phyloP scores from a whole-genome alignment of 176 grass and related monocot genomes.

The Guadua angustifolia region DNA sequence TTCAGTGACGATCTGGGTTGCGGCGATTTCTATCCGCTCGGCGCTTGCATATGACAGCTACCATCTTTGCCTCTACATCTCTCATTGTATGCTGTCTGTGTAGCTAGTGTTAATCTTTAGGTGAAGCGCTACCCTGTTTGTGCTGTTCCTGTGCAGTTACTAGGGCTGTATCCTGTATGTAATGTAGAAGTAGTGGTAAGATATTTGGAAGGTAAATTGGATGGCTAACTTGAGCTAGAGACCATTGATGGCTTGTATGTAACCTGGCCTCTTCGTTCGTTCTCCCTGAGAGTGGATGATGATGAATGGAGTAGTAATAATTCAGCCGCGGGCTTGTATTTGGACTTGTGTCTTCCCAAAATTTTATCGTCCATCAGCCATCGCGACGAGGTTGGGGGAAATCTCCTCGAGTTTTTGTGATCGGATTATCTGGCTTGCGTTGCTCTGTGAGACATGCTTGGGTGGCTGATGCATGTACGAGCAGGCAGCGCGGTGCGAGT shows the following conservation, averaged over 20 bases:
- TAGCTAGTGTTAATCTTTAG: conserved; percentile 42
- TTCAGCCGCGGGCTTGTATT: background rate
- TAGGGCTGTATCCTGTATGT: conserved; percentile 24
- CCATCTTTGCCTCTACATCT: background rate
- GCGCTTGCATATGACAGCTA: conserved; percentile 76
- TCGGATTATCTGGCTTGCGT: too few species aligned
- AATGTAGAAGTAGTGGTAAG: conserved; percentile 33
- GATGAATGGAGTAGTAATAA: background rate
- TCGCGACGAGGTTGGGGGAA: too few species aligned
- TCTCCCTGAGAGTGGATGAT: background rate
- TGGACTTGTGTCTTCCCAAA: background rate
- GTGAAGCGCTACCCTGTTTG: background rate
- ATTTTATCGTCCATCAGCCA: too few species aligned
- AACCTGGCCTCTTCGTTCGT: background rate
- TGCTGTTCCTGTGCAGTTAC: background rate
- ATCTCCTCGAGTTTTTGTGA: too few species aligned
- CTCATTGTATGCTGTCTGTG: conserved; percentile 32
- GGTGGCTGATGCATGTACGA: too few species aligned
- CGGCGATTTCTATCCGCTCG: conserved; percentile 72
- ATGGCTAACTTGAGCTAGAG: background rate
- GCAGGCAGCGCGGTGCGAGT: too few species aligned
- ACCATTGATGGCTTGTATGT: background rate
- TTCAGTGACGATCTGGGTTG: conserved; percentile 71
- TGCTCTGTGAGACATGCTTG: too few species aligned
- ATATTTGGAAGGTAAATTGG: background rate